Evolutionary conservation across 2,329 filamentous ascomycete genomes (phyloP), one percentile per base, ranked within the genome.

Genomic region (Cercospora janseana): DNA sequence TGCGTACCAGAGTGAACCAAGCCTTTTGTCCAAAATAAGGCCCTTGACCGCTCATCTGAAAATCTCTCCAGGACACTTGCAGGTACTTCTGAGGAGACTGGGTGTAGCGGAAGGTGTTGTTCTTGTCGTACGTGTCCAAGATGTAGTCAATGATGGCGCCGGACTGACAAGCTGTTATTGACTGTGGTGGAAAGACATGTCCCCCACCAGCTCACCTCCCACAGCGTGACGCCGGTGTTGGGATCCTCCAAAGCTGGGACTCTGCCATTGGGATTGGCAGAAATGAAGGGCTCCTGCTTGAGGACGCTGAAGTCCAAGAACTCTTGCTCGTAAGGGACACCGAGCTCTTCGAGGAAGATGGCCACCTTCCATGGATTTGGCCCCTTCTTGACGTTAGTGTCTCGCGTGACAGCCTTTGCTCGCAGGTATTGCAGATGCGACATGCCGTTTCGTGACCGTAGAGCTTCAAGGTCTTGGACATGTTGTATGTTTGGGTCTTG

Each of bases 351-450:
- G 37, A 74, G 64, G 31, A 77, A 49, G 45, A 77, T 64, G 48
- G 66, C 64, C 8, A 78, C 69, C 60, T 76, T 76, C 55, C 64
- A 65, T 18, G 70, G 71, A 58, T 73, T 74, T 34, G 70, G 70
- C 24, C 68, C 67, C 55, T 59, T 35, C 23, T 6, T 4, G 9
- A 20, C 3, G 34, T 37, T 21, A 37, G 9, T n/a, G 23, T 7
- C 3, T n/a, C n/a, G 8, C 9, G 23, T 10, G 4, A 15, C 4
- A 20, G 20, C 4, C 4, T 10, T n/a, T n/a, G n/a, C n/a, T n/a
- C n/a, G n/a, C n/a, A n/a, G n/a, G n/a, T 13, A 15, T 31, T n/a
- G 27, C 27, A 2, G 18, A 20, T 16, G 34, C 1, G 18, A 37
- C 3, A 37, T 37, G 16, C 34, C 18, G 18, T 20, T 16, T 32